Percentiles rank a stretch among this genome's conserved stretches.
Evolutionary conservation across 1,284 basidiomycete genomes (phyloP).

Genomic region (Puccinia novopanici): DNA sequence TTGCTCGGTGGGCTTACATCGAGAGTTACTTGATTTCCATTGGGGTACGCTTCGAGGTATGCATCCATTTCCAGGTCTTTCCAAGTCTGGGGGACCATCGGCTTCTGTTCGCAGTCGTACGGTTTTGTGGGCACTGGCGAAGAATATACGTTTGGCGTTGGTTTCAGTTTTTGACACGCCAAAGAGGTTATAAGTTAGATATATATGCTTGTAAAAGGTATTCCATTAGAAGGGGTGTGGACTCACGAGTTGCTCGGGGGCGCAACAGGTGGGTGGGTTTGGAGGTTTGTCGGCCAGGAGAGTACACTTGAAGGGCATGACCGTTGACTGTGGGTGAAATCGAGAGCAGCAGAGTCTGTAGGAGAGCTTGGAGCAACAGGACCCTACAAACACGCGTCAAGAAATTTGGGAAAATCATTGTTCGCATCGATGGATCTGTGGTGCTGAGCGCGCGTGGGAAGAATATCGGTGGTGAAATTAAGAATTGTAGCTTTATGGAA

Average conservation of each 20-base stretch:
- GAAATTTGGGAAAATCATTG: background rate
- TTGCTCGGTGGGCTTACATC: background rate
- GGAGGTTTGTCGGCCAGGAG: background rate
- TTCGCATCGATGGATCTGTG: background rate
- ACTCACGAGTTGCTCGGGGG: background rate
- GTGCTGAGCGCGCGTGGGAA: background rate
- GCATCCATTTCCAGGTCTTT: conserved; percentile 19
- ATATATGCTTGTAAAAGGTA: no score
- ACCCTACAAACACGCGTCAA: no score
- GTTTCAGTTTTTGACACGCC: no score
- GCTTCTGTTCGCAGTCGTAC: background rate
- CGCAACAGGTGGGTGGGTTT: background rate
- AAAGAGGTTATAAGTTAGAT: no score
- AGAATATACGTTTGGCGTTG: background rate
- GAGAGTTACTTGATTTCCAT: background rate
- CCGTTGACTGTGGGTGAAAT: background rate
- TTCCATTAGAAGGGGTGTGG: background rate
- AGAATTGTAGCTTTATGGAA: background rate
- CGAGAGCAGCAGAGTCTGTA: background rate
- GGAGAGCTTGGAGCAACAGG: background rate
- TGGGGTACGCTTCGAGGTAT: conserved; percentile 28
- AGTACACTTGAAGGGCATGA: conserved; percentile 13
- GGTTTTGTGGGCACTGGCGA: background rate
- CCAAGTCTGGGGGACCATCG: conserved; percentile 22
- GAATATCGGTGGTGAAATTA: background rate